Evolutionary conservation across 192 early-diverging fungal species (phyloP).

Genomic region (Coemansia sp.): DNA sequence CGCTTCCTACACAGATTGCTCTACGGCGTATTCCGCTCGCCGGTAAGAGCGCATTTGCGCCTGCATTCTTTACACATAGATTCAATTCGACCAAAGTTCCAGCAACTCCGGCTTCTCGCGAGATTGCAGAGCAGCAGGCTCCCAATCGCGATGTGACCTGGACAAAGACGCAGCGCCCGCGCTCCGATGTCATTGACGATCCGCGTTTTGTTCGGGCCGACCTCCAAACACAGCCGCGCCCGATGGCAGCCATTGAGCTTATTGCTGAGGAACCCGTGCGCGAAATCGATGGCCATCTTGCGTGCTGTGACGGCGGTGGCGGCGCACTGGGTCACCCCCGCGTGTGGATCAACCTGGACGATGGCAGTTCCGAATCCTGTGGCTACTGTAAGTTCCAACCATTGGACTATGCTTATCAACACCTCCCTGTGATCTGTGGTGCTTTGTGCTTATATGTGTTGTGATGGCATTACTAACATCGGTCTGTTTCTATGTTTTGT

Average conservation of each 20-base stretch:
- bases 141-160: conserved; percentile 73
- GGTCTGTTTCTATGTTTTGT: no score
- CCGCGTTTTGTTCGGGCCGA: conserved; percentile 88
- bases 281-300: conserved; percentile 69
- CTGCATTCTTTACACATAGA: conserved; percentile 16
- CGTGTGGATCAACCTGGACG: conserved; percentile 88
- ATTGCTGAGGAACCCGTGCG: conserved; percentile 87
- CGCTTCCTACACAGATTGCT: conserved; percentile 7
- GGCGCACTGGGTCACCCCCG: conserved; percentile 92
- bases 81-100: conserved; percentile 46
- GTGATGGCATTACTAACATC: no score
- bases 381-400: conserved; percentile 82
- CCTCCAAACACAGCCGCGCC: conserved; percentile 81
- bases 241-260: conserved; percentile 87
- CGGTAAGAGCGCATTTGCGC: conserved; percentile 2
- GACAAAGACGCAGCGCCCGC: conserved; percentile 75
- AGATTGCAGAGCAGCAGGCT: conserved; percentile 63
- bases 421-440: no score
- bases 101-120: conserved; percentile 13
- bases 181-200: conserved; percentile 67
- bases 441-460: no score
- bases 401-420: no score
- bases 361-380: conserved; percentile 65
- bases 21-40: conserved; percentile 24
- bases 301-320: conserved; percentile 85